A percentile compares a stretch with the other conserved stretches of the same genome.
These are phyloP conservation scores for Picea sitchensis DNA, from an alignment of 75 land plant species.

Conservation along the genomic window DNA sequence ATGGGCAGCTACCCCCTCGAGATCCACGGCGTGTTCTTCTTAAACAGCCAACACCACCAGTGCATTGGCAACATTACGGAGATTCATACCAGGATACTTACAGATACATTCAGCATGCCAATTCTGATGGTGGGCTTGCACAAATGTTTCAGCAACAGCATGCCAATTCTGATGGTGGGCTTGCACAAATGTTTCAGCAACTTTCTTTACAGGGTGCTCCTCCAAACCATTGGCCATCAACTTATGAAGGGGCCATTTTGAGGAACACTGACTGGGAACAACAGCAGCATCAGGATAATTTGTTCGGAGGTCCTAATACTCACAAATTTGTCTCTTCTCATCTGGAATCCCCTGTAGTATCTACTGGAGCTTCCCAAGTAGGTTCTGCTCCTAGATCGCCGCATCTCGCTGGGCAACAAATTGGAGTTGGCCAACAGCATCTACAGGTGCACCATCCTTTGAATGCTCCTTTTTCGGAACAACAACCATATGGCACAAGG, in stretches of 20 bases:
- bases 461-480: not conserved
- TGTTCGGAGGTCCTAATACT: not conserved
- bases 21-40: not conserved
- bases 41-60: not conserved
- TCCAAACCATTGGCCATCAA: not conserved
- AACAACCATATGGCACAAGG: constrained; percentile 3
- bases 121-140: constrained; percentile 3
- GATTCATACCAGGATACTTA: not conserved
- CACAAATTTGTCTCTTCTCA: not conserved
- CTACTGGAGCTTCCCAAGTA: not conserved
- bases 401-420: constrained; percentile 1
- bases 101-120: not conserved
- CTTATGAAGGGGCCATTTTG: not conserved
- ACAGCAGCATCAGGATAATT: constrained; percentile 4
- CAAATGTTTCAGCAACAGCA: not conserved
- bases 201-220: constrained; percentile 4
- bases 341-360: not conserved
- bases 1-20: not conserved
- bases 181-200: constrained; percentile 1
- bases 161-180: not conserved
- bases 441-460: constrained; percentile 2
- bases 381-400: not conserved
- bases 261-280: not conserved
- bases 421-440: not conserved
- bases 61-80: constrained; percentile 3